phyloP scores from a whole-genome alignment of 495 filamentous ascomycete species.

The Aspergillus carlsbadensis region DNA sequence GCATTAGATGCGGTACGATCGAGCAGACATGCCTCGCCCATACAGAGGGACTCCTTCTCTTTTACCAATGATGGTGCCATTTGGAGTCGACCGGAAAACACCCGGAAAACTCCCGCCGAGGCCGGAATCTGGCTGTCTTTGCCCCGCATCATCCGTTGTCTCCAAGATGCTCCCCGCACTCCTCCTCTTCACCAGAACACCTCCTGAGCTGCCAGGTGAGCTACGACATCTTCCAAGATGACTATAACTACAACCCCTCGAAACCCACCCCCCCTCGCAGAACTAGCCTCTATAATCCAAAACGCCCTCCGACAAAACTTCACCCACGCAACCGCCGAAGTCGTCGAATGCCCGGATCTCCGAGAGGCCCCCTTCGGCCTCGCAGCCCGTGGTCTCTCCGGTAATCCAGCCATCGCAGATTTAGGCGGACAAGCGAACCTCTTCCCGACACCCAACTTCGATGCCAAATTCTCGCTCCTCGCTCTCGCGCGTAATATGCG shows the following conservation, averaged over 20 bases:
- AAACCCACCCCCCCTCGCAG: constrained; percentile 26
- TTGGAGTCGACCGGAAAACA: too few relatives aligned
- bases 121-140: too few relatives aligned
- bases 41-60: too few relatives aligned
- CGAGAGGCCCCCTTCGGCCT: constrained; percentile 36
- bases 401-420: constrained; percentile 36
- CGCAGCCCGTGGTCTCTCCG: constrained; percentile 33
- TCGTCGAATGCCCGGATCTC: constrained; percentile 37
- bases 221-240: too few relatives aligned
- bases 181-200: background rate
- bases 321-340: constrained; percentile 16
- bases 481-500: constrained; percentile 32
- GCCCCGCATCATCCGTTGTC: too few relatives aligned
- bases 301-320: constrained; percentile 29
- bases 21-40: too few relatives aligned
- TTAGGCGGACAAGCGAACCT: constrained; percentile 38
- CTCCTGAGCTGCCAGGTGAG: too few relatives aligned
- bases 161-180: background rate
- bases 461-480: constrained; percentile 30
- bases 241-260: background rate
- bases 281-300: constrained; percentile 24
- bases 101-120: too few relatives aligned
- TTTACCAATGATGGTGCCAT: too few relatives aligned
- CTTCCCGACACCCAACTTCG: constrained; percentile 30
- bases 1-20: too few relatives aligned